phyloP scores from a whole-genome alignment of 345 rosid genomes.

The Camelina neglecta region DNA sequence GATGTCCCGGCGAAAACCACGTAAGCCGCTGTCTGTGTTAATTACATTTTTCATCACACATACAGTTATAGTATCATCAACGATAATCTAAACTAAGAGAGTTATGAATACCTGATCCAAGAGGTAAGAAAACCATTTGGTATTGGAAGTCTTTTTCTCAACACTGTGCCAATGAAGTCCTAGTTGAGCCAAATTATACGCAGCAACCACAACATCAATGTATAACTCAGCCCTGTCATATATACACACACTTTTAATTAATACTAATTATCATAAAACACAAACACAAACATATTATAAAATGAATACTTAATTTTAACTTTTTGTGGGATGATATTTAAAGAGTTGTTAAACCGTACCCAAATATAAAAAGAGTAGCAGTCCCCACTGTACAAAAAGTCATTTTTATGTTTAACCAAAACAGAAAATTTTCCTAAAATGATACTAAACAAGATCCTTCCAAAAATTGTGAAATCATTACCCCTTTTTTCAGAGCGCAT shows the following conservation, averaged over 20 bases:
- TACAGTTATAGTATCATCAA: not conserved
- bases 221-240: slow-evolving; percentile 50
- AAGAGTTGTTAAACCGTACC: not conserved
- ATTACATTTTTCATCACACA: not conserved
- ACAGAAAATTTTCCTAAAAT: not conserved
- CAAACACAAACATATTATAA: not conserved
- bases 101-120: slow-evolving; percentile 65
- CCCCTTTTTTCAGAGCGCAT: not conserved
- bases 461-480: not conserved
- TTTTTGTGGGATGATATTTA: not conserved
- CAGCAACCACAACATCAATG: slow-evolving; percentile 56
- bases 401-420: slow-evolving; percentile 23
- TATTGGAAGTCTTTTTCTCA: slow-evolving; percentile 30
- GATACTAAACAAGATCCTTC: not conserved
- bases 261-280: not conserved
- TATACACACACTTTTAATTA: not conserved
- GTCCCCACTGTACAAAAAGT: not conserved
- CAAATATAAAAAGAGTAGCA: not conserved
- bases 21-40: slow-evolving; percentile 55
- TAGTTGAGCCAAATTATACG: slow-evolving; percentile 64
- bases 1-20: slow-evolving; percentile 50
- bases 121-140: slow-evolving; percentile 53
- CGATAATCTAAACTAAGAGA: not conserved
- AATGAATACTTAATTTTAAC: not conserved
- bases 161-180: slow-evolving; percentile 37